These are phyloP conservation scores for Coemansia umbellata DNA, from an alignment of 192 early-diverging fungal species.

Conservation along the genomic window DNA sequence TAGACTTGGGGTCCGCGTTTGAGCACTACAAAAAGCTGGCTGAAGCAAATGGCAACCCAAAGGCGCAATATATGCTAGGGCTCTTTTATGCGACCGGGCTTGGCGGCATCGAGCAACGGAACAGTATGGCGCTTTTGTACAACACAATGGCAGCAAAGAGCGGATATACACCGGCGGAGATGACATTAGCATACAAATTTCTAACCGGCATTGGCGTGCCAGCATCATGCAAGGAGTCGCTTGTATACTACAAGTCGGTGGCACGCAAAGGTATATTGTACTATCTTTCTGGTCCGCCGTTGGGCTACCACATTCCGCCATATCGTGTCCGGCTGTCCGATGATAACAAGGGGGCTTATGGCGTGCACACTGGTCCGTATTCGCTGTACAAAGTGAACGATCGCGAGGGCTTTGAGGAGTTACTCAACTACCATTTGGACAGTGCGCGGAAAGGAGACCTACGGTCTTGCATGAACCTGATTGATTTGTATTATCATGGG, in stretches of 20 bases:
- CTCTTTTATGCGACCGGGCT: slow-evolving; percentile 89
- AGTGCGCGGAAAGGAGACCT: slow-evolving; percentile 54
- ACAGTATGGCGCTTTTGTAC: slow-evolving; percentile 61
- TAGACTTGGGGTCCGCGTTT: slow-evolving; percentile 61
- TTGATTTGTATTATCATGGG: slow-evolving; percentile 81
- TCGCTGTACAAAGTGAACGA: slow-evolving; percentile 37
- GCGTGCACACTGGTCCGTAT: slow-evolving; percentile 65
- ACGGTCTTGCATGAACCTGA: slow-evolving; percentile 58
- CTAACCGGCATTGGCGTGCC: slow-evolving; percentile 76
- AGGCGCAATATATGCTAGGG: slow-evolving; percentile 87
- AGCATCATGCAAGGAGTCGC: slow-evolving; percentile 71
- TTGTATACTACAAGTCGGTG: slow-evolving; percentile 73
- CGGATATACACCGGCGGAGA: slow-evolving; percentile 69
- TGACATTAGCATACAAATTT: slow-evolving; percentile 83
- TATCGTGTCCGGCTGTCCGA: slow-evolving; percentile 69
- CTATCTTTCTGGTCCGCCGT: slow-evolving; percentile 73
- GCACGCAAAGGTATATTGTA: slow-evolving; percentile 72
- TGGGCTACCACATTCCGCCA: slow-evolving; percentile 66
- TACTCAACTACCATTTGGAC: slow-evolving; percentile 69
- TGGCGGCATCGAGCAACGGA: slow-evolving; percentile 51
- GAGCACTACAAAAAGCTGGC: slow-evolving; percentile 62
- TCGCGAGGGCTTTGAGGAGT: slow-evolving; percentile 62
- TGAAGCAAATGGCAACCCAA: slow-evolving; percentile 64
- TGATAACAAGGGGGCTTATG: slow-evolving; percentile 79
- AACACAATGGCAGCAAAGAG: slow-evolving; percentile 77